A percentile compares a stretch with the other conserved stretches of the same genome.
These are phyloP conservation scores for Saccharomycopsis phalli DNA, from an alignment of 1,139 yeast genomes.

Conservation along the genomic window DNA sequence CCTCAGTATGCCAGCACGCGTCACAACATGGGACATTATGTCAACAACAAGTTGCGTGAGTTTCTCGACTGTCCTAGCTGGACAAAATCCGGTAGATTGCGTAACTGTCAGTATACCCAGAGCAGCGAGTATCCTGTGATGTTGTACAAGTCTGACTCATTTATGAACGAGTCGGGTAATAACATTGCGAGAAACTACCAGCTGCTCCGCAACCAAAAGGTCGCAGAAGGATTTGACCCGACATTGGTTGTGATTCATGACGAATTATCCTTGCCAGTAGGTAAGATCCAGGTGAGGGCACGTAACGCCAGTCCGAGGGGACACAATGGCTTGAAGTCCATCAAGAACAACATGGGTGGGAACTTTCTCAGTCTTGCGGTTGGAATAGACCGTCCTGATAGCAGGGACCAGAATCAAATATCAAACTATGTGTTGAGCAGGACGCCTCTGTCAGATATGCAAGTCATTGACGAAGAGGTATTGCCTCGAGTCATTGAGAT, in stretches of 20 bases:
- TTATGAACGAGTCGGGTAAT: slow-evolving; percentile 65
- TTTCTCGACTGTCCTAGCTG: slow-evolving; percentile 23
- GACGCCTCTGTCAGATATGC: slow-evolving; percentile 9
- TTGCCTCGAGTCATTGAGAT: slow-evolving; percentile 4
- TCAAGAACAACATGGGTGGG: slow-evolving; percentile 37
- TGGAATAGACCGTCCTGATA: slow-evolving; percentile 64
- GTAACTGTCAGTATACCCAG: slow-evolving; percentile 22
- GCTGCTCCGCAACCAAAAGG: slow-evolving; percentile 26
- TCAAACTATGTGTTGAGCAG: slow-evolving; percentile 53
- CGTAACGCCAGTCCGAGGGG: slow-evolving; percentile 59
- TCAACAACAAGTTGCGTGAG: slow-evolving; percentile 32
- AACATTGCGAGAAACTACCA: slow-evolving; percentile 41
- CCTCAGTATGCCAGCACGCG: slow-evolving; percentile 51
- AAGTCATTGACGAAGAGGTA: slow-evolving; percentile 3
- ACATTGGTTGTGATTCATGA: slow-evolving; percentile 61
- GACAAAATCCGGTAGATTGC: slow-evolving; percentile 22
- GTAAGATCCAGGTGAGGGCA: slow-evolving; percentile 50
- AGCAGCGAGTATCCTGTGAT: slow-evolving; percentile 24
- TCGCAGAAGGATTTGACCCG: slow-evolving; percentile 25
- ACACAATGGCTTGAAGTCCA: slow-evolving; percentile 68
- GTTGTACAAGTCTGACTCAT: slow-evolving; percentile 41
- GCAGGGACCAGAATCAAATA: slow-evolving; percentile 36
- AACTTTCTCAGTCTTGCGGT: slow-evolving; percentile 41
- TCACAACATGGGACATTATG: slow-evolving; percentile 69
- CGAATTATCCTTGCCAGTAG: slow-evolving; percentile 58